Evolutionary conservation across 345 rosid genomes (phyloP).

Genomic region (Eucalyptus camaldulensis): DNA sequence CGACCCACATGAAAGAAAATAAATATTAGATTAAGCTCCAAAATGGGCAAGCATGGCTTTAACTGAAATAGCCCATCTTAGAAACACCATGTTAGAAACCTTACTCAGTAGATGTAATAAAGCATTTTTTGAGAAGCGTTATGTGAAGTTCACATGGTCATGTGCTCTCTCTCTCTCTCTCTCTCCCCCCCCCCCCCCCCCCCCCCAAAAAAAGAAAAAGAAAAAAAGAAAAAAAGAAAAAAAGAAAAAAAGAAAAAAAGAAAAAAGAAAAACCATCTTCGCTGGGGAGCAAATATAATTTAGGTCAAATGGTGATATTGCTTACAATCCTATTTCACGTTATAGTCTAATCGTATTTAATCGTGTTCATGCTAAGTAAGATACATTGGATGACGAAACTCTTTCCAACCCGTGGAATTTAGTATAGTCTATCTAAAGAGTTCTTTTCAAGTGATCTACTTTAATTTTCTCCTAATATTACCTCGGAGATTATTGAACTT

Average conservation of each 20-base stretch:
- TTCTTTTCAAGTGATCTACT: not conserved
- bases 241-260: too few species aligned
- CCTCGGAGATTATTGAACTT: not conserved
- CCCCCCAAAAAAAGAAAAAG: too few species aligned
- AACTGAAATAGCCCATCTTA: not conserved
- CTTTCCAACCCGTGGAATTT: not conserved
- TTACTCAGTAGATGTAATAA: not conserved
- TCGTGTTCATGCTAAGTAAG: not conserved
- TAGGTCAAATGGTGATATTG: not conserved
- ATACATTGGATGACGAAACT: not conserved
- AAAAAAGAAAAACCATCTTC: not conserved
- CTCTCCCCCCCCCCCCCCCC: accelerated
- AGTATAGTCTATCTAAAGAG: not conserved
- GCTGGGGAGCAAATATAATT: not conserved
- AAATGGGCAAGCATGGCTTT: not conserved
- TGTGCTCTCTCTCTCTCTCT: not conserved
- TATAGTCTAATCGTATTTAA: not conserved
- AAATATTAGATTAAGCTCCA: not conserved
- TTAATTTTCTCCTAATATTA: not conserved
- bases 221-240: too few species aligned
- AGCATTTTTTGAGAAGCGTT: not conserved
- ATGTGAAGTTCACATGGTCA: not conserved
- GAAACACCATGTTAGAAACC: not conserved
- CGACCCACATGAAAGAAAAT: not conserved
- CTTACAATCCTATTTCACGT: not conserved